Evolutionary conservation across 345 rosid species (phyloP).

Genomic region (Cochlearia excelsa): DNA sequence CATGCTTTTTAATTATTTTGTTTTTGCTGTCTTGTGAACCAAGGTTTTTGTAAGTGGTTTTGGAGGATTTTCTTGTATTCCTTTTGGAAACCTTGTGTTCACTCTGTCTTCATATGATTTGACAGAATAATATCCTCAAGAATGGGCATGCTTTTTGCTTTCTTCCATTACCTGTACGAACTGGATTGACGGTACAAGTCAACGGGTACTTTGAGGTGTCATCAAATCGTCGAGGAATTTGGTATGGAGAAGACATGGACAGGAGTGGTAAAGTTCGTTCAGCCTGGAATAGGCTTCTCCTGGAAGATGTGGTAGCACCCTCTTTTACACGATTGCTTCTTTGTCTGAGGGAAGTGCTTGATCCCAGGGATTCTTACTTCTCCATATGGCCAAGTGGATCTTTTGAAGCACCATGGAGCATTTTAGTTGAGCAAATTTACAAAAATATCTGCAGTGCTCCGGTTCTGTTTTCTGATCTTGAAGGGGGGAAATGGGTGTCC

Average conservation of each 20-base stretch:
- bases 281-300: slow-evolving; percentile 87
- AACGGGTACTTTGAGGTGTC: slow-evolving; percentile 96
- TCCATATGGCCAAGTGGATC: slow-evolving; percentile 79
- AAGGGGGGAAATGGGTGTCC: slow-evolving; percentile 77
- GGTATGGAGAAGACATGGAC: slow-evolving; percentile 99
- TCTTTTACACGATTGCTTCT: slow-evolving; percentile 56
- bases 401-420: slow-evolving; percentile 94
- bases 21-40: slow-evolving; percentile 3
- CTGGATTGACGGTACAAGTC: slow-evolving; percentile 82
- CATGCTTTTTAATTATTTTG: slow-evolving; percentile 7
- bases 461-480: slow-evolving; percentile 65
- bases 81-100: slow-evolving; percentile 20
- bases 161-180: slow-evolving; percentile 91
- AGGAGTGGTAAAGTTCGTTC: slow-evolving; percentile 95
- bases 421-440: slow-evolving; percentile 77
- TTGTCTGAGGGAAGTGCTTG: slow-evolving; percentile 62
- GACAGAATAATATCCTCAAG: slow-evolving; percentile 61
- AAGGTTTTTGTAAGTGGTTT: slow-evolving; percentile 23
- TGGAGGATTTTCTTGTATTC: slow-evolving; percentile 7
- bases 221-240: slow-evolving; percentile 95
- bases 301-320: slow-evolving; percentile 90
- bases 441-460: slow-evolving; percentile 54
- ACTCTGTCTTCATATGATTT: slow-evolving; percentile 32
- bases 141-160: slow-evolving; percentile 90
- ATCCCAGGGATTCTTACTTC: slow-evolving; percentile 59